Base-by-base conservation (phyloP, 2,329 filamentous ascomycete genomes). In the Cladophialophora yegresii region DNA sequence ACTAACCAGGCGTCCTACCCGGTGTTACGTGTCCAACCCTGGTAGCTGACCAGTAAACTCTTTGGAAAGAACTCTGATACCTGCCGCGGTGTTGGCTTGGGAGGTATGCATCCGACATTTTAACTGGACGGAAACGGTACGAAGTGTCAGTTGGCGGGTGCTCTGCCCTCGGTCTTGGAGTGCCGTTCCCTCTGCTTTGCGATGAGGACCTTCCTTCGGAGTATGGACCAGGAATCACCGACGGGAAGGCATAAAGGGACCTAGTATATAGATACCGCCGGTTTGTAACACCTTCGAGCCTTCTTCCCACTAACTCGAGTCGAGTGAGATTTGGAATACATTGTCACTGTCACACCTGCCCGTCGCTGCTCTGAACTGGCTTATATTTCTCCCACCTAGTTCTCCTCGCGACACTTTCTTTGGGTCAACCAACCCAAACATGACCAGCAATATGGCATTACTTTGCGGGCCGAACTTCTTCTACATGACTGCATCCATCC, bases 401-500 rank as follows among this genome's bases (percentile, higher is more conserved):
- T 32, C n/a, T 12, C 16, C 22, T 6, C 16, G 16, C 23, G 8
- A n/a, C 28, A 5, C 51, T 22, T 10, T 49, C 45, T 4, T 5
- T n/a, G n/a, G n/a, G 28, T 26, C 9, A 22, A n/a, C 23, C 6
- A 12, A 45, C 22, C 16, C 13, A 51, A 10, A 45, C 23, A 58
- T 26, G 26, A 22, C n/a, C 58, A 50, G 4, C 28, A 51, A 20
- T 47, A 63, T 66, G 55, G 51, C 61, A 12, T n/a, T 53, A 12
- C 45, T 51, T 13, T 54, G 26, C 28, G 45, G n/a, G 3, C 64
- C 53, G 33, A 54, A 56, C 22, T 51, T 62, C 43, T 49, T 66
- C 54, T 68, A 64, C 58, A 64, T 59, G 22, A 23, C 65, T 9
- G 62, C 43, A 6, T 55, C 45, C 53, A 66, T 68, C 54, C 30